Evolutionary conservation across 441 rosid species (phyloP).

Genomic region (Adansonia grandidieri): DNA sequence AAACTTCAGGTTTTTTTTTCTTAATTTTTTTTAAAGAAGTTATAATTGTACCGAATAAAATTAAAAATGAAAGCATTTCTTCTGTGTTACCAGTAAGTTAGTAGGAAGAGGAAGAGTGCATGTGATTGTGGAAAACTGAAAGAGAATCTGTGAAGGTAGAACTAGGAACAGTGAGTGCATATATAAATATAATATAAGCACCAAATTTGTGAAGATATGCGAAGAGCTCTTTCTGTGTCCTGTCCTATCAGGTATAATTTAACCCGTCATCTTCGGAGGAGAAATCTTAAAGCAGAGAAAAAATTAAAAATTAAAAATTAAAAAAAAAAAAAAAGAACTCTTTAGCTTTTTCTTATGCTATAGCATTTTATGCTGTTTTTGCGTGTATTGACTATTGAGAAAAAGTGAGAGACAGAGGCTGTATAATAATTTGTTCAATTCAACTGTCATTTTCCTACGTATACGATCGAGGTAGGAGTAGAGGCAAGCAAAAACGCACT

Average conservation of each 20-base stretch:
- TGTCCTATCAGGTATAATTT: conserved; percentile 18
- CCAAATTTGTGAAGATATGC: neutral
- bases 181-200: neutral
- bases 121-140: conserved; percentile 11
- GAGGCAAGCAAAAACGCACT: conserved; percentile 15
- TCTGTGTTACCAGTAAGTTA: conserved; percentile 26
- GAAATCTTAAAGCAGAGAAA: neutral
- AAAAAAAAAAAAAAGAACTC: neutral
- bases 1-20: neutral
- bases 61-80: conserved; percentile 10
- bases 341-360: neutral
- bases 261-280: conserved; percentile 45
- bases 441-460: conserved; percentile 43
- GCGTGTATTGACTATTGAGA: conserved; percentile 36
- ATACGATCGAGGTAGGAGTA: conserved; percentile 42
- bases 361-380: neutral
- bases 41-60: neutral
- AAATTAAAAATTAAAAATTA: too few species aligned
- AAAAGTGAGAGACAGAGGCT: conserved; percentile 29
- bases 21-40: neutral
- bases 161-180: neutral
- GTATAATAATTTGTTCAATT: conserved; percentile 10
- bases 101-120: neutral
- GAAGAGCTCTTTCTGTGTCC: neutral
- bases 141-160: neutral